Base-by-base conservation (phyloP, 257 asterid species). In the Linderniella brevidens region DNA sequence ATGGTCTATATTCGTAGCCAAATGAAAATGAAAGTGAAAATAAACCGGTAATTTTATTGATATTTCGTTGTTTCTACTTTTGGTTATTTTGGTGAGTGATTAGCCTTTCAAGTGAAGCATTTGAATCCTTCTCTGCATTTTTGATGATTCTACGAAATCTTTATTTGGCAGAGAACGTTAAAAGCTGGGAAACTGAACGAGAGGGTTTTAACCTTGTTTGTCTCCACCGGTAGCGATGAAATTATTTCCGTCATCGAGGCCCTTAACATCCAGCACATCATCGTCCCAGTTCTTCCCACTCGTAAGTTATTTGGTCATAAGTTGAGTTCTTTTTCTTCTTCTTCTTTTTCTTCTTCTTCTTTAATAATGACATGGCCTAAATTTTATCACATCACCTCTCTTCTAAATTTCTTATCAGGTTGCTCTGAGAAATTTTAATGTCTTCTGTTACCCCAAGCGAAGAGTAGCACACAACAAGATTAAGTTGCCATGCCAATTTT, bases 111-210 rank as follows among this genome's bases (percentile, higher is more conserved):
- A n/a, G 11, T 47, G 37, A 15, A 17, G 38, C 17, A 19, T 19
- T 10, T 47, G 52, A 18, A 19, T 13, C 32, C 9, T 5, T 15
- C 0, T 46, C 14, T 55, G 44, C 19, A 11, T 25, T 5, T 25
- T 39, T 11, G 36, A 20, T 44, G n/a, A n/a, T 9, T 17, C 19
- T 36, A 9, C 17, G 17, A 25, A 25, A 25, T 25, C 32, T 38
- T 63, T 57, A 42, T 14, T 47, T 59, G 46, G 51, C 80, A 90
- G 99, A 77, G 81, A 72, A 85, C 87, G 37, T 60, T 90, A 59
- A 68, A 68, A 61, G 93, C 96, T 61, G 99, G 96, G 54, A 90
- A 90, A 67, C 74, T 90, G 65, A 90, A 75, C 50, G 96, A 90
- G 72, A 79, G 55, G 80, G 72, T 85, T 58, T 56, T 90, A 80